phyloP scores from a whole-genome alignment of 176 grass and related monocot species.

The Thinopyrum elongatum region DNA sequence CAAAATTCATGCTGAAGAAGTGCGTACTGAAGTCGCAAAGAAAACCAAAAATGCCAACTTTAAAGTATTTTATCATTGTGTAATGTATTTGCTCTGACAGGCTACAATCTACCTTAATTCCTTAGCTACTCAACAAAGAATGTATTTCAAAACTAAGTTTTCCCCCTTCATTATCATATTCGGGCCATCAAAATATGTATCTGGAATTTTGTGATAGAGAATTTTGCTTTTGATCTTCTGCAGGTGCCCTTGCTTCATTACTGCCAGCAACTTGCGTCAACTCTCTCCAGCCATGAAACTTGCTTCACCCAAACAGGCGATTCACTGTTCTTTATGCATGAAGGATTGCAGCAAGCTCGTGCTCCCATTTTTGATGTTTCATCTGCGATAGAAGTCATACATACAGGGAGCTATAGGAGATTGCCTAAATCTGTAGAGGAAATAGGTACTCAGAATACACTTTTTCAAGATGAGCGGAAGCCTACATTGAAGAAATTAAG shows the following conservation, averaged over 20 bases:
- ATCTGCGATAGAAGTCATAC: slow-evolving; percentile 84
- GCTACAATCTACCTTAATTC: background rate
- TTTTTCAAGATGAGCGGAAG: slow-evolving; percentile 80
- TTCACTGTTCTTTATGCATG: slow-evolving; percentile 88
- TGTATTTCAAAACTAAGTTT: background rate
- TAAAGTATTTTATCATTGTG: background rate
- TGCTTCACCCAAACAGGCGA: slow-evolving; percentile 97
- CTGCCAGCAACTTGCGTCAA: slow-evolving; percentile 88
- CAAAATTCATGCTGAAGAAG: background rate
- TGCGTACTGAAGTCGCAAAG: background rate
- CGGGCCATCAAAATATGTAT: background rate
- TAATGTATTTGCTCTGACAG: background rate
- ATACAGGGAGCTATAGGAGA: slow-evolving; percentile 67
- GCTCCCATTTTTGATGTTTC: slow-evolving; percentile 92
- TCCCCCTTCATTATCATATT: slow-evolving; percentile 3
- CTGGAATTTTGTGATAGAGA: background rate
- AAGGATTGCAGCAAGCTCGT: slow-evolving; percentile 86
- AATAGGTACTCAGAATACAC: slow-evolving; percentile 63
- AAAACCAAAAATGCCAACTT: slow-evolving; percentile 3
- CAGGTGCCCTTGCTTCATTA: slow-evolving; percentile 88
- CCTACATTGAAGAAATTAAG: slow-evolving; percentile 85
- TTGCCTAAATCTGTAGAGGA: slow-evolving; percentile 92
- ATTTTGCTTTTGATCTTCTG: slow-evolving; percentile 27
- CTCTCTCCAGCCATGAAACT: slow-evolving; percentile 80
- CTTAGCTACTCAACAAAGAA: background rate